Base-by-base conservation (phyloP, 768 basidiomycete genomes). In the Erythrobasidium yunnanense region DNA sequence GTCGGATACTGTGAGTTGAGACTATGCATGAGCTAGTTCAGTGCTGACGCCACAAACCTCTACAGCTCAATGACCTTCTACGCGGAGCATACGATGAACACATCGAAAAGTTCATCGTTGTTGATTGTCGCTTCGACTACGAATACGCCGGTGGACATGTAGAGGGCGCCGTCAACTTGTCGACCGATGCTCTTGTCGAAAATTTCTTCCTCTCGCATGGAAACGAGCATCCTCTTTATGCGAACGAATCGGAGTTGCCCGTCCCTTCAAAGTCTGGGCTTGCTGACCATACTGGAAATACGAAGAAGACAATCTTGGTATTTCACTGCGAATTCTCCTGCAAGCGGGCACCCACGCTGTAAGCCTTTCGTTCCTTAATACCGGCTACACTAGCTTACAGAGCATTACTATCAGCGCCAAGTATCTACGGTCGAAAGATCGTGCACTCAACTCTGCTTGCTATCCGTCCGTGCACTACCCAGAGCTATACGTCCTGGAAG, bases 241-340 rank as follows among this genome's bases (percentile, higher is more conserved):
- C 73, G 77, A 23, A 67, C 74, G 79, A 68, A 78, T 79, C 76
- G 65, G 83, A 86, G 3, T 60, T 78, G 32, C 78, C 79, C 4
- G 32, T 29, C 7, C 78, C 78, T 1, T 77, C 76, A 60, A 73
- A 77, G 35, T 91, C 89, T 75, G 87, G 88, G 22, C 87, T 91
- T 70, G 27, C 55, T 17, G 70, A 74, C 35, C 62, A 76, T 0
- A 70, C 70, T 2, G 78, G 78, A 15, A 82, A 81, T 76, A 68
- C 49, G 1, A 70, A 70, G n/a, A 92, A 92, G 78, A 90, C 87
- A 0, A 78, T 97, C 32, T 77, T 97, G 45, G 81, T 99, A 50
- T 97, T 99, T 81, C 95, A 99, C 74, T 99, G 95, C 79, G 95
- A 99, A 77, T 96, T 96, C 74, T 91, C 88, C 70, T 86, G 83